A percentile compares a stretch with the other conserved stretches of the same genome.
These are phyloP conservation scores for Boletus pseudo-olivaceus DNA, from an alignment of 768 basidiomycete genomes.

Conservation along the genomic window DNA sequence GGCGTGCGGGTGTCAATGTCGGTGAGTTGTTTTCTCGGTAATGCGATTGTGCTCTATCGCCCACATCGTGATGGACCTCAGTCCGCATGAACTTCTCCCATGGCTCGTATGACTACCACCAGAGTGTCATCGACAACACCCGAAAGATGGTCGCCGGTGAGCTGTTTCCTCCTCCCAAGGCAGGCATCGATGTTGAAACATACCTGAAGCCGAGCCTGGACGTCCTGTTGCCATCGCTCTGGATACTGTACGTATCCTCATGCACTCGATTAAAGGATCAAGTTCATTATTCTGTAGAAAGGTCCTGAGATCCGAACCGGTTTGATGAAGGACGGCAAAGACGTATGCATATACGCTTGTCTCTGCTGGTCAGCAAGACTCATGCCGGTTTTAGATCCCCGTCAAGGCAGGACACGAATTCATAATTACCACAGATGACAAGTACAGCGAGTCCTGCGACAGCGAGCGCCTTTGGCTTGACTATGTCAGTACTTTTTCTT, in stretches of 20 bases:
- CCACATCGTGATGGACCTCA: constrained; percentile 31
- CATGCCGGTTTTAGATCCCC: constrained; percentile 50
- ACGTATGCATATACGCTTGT: constrained; percentile 53
- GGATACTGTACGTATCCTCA: constrained; percentile 70
- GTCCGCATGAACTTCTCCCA: constrained; percentile 99
- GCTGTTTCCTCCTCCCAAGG: constrained; percentile 18
- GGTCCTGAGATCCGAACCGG: constrained; percentile 99
- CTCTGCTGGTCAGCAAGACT: neutral
- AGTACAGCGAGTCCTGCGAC: constrained; percentile 75
- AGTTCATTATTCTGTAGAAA: constrained; percentile 56
- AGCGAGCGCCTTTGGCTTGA: constrained; percentile 88
- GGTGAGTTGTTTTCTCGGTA: constrained; percentile 50
- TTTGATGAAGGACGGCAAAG: constrained; percentile 78
- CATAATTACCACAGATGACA: constrained; percentile 78
- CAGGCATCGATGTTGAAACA: constrained; percentile 2
- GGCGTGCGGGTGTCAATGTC: constrained; percentile 94
- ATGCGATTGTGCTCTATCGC: neutral
- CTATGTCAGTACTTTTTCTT: constrained; percentile 60
- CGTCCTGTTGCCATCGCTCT: constrained; percentile 97
- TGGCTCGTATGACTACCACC: constrained; percentile 97
- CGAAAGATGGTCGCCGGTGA: constrained; percentile 77
- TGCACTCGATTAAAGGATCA: neutral
- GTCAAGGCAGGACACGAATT: constrained; percentile 94
- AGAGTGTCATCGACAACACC: constrained; percentile 98
- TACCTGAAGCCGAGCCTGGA: constrained; percentile 50